Conservation (phyloP, 1,284 basidiomycete species). For the Microbotryum saponariae region DNA sequence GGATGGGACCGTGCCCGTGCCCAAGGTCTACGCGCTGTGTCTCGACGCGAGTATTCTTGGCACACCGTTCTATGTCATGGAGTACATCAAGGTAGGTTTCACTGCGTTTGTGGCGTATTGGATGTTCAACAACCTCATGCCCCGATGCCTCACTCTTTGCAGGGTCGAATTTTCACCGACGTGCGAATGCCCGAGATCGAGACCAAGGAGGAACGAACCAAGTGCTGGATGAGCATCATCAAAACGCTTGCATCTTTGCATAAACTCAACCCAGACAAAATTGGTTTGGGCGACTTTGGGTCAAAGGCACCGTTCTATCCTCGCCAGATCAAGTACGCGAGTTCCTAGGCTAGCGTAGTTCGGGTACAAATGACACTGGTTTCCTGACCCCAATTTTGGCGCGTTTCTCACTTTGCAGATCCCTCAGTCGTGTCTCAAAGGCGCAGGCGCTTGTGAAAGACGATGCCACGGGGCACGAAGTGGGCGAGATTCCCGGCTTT, state of each 20-base stretch:
- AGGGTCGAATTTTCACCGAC: slow-evolving; percentile 84
- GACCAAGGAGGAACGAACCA: slow-evolving; percentile 53
- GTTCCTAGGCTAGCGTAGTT: background rate
- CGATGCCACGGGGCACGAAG: slow-evolving; percentile 52
- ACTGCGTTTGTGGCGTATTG: background rate
- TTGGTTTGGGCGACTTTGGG: slow-evolving; percentile 72
- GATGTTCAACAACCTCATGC: background rate
- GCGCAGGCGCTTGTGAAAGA: slow-evolving; percentile 63
- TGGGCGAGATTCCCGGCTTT: slow-evolving; percentile 63
- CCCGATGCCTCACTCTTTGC: slow-evolving; percentile 13
- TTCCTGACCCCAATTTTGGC: background rate
- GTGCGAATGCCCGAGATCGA: slow-evolving; percentile 61
- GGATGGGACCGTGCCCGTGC: slow-evolving; percentile 77
- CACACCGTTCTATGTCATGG: slow-evolving; percentile 91
- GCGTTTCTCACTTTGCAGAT: slow-evolving; percentile 34
- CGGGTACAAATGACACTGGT: background rate
- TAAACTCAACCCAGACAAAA: slow-evolving; percentile 57
- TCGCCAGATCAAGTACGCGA: slow-evolving; percentile 64
- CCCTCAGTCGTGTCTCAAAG: slow-evolving; percentile 62
- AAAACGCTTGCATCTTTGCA: slow-evolving; percentile 66
- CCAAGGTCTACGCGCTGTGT: slow-evolving; percentile 69
- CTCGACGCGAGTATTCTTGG: slow-evolving; percentile 69
- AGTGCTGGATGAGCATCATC: slow-evolving; percentile 72
- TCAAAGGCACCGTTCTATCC: slow-evolving; percentile 74
- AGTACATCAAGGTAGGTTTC: slow-evolving; percentile 60